These are phyloP conservation scores for Ocimum tenuiflorum DNA, from an alignment of 257 asterid genomes.

Conservation along the genomic window DNA sequence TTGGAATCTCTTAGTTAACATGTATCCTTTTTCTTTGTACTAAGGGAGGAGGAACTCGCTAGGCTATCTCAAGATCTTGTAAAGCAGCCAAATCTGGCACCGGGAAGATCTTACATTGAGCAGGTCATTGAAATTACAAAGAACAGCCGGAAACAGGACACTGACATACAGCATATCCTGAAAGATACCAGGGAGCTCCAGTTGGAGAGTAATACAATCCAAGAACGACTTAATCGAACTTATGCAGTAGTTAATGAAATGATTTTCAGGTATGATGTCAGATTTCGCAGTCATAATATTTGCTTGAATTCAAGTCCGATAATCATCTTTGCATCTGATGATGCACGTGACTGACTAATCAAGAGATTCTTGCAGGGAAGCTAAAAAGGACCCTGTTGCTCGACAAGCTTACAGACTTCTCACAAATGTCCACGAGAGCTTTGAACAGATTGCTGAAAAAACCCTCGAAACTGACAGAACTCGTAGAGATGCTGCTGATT, in stretches of 20 bases:
- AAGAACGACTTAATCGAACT: conserved; percentile 72
- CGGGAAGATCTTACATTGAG: conserved; percentile 50
- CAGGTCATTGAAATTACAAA: conserved; percentile 74
- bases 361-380: conserved; percentile 46
- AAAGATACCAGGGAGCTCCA: conserved; percentile 81
- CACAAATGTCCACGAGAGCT: conserved; percentile 55
- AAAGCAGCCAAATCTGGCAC: conserved; percentile 47
- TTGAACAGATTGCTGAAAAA: conserved; percentile 56
- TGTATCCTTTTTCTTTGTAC: conserved; percentile 12
- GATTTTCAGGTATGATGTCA: conserved; percentile 47
- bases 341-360: background rate
- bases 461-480: conserved; percentile 52
- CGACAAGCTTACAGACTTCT: conserved; percentile 60
- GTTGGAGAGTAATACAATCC: conserved; percentile 71
- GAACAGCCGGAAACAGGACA: conserved; percentile 75
- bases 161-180: conserved; percentile 57
- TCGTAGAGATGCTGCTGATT: conserved; percentile 53
- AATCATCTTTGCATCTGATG: background rate
- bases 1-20: background rate
- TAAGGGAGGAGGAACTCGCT: conserved; percentile 52
- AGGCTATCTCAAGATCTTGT: conserved; percentile 48
- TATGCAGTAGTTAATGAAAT: conserved; percentile 62
- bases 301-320: background rate
- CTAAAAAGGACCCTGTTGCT: conserved; percentile 58
- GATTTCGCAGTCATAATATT: background rate